phyloP scores from a whole-genome alignment of 2,329 filamentous ascomycete species.

The Fusarium falciforme region DNA sequence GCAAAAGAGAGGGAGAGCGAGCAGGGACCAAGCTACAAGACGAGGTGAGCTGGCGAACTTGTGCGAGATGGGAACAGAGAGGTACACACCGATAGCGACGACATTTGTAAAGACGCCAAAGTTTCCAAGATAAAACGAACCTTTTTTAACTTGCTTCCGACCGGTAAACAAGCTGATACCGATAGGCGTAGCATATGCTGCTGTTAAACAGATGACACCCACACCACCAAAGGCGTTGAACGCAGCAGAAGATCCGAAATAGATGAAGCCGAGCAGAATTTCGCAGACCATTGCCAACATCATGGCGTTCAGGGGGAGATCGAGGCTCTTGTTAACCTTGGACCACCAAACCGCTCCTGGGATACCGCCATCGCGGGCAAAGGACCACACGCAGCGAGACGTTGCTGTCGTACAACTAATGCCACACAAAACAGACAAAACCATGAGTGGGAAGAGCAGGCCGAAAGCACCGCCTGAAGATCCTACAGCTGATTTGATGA shows the following conservation, averaged over 20 bases:
- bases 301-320: conserved; percentile 16
- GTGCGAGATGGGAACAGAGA: neutral
- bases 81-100: conserved; percentile 13
- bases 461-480: conserved; percentile 2
- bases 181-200: conserved; percentile 15
- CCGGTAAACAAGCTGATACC: conserved; percentile 8
- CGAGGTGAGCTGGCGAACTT: neutral
- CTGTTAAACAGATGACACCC: conserved; percentile 9
- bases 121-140: conserved; percentile 6
- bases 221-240: conserved; percentile 19
- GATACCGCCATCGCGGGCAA: conserved; percentile 18
- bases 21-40: conserved; percentile 13
- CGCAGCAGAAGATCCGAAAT: conserved; percentile 10
- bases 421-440: conserved; percentile 10
- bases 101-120: neutral
- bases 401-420: conserved; percentile 16
- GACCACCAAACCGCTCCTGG: conserved; percentile 10
- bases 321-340: conserved; percentile 2
- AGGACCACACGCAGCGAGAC: conserved; percentile 17
- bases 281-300: conserved; percentile 11
- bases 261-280: conserved; percentile 12
- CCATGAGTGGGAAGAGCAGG: conserved; percentile 6
- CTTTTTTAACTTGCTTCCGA: conserved; percentile 6
- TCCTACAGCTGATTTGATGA: conserved; percentile 59
- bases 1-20: conserved; percentile 20